Conservation (phyloP, 352 stramenopile genomes). For the Pythium graminicola region DNA sequence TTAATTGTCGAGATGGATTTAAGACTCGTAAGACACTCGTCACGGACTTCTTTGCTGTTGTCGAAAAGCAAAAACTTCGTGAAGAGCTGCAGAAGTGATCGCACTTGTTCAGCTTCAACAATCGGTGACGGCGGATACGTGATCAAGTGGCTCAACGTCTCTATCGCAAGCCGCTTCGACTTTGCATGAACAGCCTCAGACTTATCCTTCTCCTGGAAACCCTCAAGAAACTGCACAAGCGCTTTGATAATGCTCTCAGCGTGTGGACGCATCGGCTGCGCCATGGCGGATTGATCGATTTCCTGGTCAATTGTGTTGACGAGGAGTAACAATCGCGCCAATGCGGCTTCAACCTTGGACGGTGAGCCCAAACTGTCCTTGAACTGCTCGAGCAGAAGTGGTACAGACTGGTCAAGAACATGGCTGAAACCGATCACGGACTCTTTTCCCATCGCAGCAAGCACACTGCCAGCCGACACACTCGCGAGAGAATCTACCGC, state of each 20-base stretch:
- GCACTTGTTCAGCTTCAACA: conserved; percentile 50
- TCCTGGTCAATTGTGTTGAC: conserved; percentile 81
- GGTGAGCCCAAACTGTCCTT: conserved; percentile 35
- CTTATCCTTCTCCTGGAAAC: conserved; percentile 18
- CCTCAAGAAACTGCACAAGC: conserved; percentile 48
- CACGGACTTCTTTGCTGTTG: conserved; percentile 50
- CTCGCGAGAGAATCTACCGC: conserved; percentile 78
- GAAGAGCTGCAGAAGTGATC: conserved; percentile 68
- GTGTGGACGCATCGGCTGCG: conserved; percentile 72
- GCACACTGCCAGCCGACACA: conserved; percentile 60
- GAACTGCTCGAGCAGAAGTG: conserved; percentile 62
- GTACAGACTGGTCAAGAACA: conserved; percentile 58
- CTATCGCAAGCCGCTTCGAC: conserved; percentile 55
- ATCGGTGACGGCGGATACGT: conserved; percentile 77
- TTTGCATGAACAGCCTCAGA: conserved; percentile 28
- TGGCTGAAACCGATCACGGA: conserved; percentile 59
- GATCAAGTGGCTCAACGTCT: conserved; percentile 65
- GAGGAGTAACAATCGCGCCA: conserved; percentile 58
- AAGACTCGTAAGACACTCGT: conserved; percentile 58
- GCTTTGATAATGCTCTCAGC: conserved; percentile 47
- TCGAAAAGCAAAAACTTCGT: conserved; percentile 65
- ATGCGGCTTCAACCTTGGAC: conserved; percentile 61
- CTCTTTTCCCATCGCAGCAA: conserved; percentile 61
- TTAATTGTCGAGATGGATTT: conserved; percentile 69
- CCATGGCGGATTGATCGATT: conserved; percentile 64